phyloP scores from a whole-genome alignment of 306 rosid genomes.

The Cucumis sativus region Cucumber_9930_V3 NC_026658.2:6189501-6190000 shows the following conservation, averaged over 20 bases:
- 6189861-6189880: conserved; percentile 99
- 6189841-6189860: conserved; percentile 85
- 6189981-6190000: conserved; percentile 97
- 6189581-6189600: background rate
- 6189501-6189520: background rate
- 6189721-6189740: background rate
- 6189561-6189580: background rate
- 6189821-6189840: conserved; percentile 95
- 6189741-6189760: background rate
- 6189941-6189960: conserved; percentile 9
- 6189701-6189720: too few relatives aligned
- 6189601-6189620: background rate
- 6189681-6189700: too few relatives aligned
- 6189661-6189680: too few relatives aligned
- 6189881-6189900: conserved; percentile 6
- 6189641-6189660: too few relatives aligned
- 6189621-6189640: background rate
- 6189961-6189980: conserved; percentile 94
- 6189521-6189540: background rate
- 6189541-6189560: background rate
- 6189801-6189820: conserved; percentile 58
- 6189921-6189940: conserved; percentile 8
- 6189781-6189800: conserved; percentile 8
- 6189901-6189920: conserved; percentile 1
- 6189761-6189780: background rate